These are phyloP conservation scores for Metroxylon sagu DNA, from an alignment of 176 grass and related monocot species.

Conservation along the genomic window DNA sequence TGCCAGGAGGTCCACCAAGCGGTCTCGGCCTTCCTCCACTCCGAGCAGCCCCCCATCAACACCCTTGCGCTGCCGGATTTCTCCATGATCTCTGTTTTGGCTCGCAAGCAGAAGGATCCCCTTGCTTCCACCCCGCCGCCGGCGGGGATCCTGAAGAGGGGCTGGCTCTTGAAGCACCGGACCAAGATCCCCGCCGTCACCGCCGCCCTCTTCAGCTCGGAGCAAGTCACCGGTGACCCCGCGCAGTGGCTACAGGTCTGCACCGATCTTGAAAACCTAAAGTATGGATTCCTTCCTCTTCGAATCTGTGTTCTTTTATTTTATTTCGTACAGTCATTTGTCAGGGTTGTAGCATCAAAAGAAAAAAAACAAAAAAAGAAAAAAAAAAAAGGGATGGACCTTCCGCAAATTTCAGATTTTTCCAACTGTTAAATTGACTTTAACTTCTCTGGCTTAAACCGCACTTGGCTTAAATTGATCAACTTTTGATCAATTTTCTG, in stretches of 20 bases:
- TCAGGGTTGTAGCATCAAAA: no score
- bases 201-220: conserved; percentile 50
- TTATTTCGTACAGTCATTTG: no score
- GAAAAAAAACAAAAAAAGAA: no score
- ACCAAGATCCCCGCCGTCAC: conserved; percentile 66
- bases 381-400: no score
- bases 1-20: conserved; percentile 86
- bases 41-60: conserved; percentile 74
- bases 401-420: no score
- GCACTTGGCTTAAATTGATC: no score
- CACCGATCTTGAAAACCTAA: conserved; percentile 98
- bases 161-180: conserved; percentile 85
- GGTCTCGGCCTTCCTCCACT: conserved; percentile 79
- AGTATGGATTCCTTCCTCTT: conserved; percentile 37
- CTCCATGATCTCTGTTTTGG: conserved; percentile 60
- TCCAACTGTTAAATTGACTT: no score
- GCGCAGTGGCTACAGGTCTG: conserved; percentile 94
- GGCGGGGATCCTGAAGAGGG: conserved; percentile 76
- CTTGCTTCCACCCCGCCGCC: conserved; percentile 52
- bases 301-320: neutral
- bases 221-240: conserved; percentile 87
- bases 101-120: conserved; percentile 65
- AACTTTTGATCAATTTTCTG: no score
- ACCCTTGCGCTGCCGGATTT: conserved; percentile 79
- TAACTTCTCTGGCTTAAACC: no score